A percentile compares a stretch with the other conserved stretches of the same genome.
Conservation (phyloP, 2,329 filamentous ascomycete genomes). For the Venturiaceae sp. region DNA sequence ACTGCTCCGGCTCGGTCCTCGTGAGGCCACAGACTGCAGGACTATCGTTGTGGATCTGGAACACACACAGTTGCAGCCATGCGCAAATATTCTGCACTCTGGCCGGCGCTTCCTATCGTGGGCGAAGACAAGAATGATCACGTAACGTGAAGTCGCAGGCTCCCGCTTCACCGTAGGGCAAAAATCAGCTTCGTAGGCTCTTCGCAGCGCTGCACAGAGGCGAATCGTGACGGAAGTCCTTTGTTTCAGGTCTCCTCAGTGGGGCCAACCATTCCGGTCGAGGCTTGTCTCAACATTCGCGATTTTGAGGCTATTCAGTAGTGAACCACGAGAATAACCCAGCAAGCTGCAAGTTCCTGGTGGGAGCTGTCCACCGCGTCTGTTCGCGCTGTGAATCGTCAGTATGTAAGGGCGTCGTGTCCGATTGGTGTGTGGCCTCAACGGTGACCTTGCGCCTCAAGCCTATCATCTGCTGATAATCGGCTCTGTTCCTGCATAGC, state of each 20-base stretch:
- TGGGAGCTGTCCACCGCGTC: background rate
- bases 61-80: background rate
- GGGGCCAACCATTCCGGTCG: background rate
- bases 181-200: background rate
- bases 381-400: background rate
- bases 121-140: background rate
- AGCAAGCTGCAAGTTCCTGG: background rate
- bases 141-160: background rate
- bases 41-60: background rate
- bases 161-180: background rate
- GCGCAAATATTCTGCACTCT: background rate
- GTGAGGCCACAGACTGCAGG: background rate
- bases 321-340: background rate
- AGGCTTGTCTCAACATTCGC: background rate
- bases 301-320: background rate
- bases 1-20: no score
- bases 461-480: conserved; percentile 2
- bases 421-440: background rate
- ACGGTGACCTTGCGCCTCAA: background rate
- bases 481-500: background rate
- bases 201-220: background rate
- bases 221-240: background rate
- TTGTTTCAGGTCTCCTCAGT: background rate
- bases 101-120: background rate
- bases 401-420: background rate